Conservation (phyloP, 1,284 basidiomycete genomes). For the Pyrrhoderma lamaoense region DNA sequence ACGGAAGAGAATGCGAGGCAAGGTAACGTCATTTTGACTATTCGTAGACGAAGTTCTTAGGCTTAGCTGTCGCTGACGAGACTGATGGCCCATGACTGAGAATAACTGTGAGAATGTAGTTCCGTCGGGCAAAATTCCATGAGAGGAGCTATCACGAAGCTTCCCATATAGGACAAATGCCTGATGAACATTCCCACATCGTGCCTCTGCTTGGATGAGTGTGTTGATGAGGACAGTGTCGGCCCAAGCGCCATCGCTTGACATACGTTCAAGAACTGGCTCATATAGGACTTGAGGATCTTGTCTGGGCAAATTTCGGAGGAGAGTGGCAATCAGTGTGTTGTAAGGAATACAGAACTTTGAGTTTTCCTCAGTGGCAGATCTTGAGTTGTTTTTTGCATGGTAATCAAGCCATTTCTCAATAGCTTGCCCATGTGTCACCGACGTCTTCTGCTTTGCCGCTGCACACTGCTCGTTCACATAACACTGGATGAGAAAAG, state of each 20-base stretch:
- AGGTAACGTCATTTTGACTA: background rate
- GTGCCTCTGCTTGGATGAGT: constrained; percentile 11
- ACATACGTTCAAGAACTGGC: constrained; percentile 14
- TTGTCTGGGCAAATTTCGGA: background rate
- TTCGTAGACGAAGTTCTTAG: too few relatives aligned
- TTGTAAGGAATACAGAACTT: constrained; percentile 6
- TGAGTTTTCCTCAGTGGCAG: background rate
- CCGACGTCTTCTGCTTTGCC: too few relatives aligned
- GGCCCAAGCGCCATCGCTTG: constrained; percentile 9
- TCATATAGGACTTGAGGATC: constrained; percentile 7
- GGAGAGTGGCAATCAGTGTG: background rate
- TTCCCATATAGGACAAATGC: constrained; percentile 10
- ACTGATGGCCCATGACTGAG: background rate
- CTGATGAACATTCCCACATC: background rate
- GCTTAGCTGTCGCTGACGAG: background rate
- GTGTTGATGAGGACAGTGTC: constrained; percentile 12
- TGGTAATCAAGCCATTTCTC: constrained; percentile 15
- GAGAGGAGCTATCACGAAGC: background rate
- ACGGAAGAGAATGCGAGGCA: constrained; percentile 12
- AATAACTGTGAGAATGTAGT: constrained; percentile 14
- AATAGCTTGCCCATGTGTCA: constrained; percentile 1
- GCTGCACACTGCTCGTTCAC: background rate
- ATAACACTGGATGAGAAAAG: constrained; percentile 4
- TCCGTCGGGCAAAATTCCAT: constrained; percentile 8
- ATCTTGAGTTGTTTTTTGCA: background rate